phyloP scores from a whole-genome alignment of 2,329 filamentous ascomycete genomes.

The Microcera coccophila region DNA sequence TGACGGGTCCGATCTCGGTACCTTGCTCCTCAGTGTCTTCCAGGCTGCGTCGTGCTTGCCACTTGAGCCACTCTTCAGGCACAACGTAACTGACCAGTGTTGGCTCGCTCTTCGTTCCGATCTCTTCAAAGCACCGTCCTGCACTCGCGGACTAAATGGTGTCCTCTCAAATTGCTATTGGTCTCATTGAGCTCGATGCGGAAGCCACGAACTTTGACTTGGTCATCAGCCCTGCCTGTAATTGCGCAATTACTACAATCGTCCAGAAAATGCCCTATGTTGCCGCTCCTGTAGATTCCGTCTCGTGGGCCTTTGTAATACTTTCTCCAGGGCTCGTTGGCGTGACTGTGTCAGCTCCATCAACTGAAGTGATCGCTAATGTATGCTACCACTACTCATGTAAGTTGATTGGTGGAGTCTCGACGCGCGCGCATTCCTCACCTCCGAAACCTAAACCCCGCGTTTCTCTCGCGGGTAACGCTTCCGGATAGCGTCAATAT shows the following conservation, averaged over 20 bases:
- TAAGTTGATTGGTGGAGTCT: constrained; percentile 28
- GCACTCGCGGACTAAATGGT: constrained; percentile 75
- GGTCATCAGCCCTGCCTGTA: constrained; percentile 78
- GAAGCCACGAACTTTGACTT: constrained; percentile 96
- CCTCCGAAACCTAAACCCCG: constrained; percentile 10
- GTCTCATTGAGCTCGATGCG: constrained; percentile 93
- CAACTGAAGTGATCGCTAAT: too few relatives aligned
- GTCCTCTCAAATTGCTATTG: constrained; percentile 72
- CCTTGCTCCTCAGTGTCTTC: constrained; percentile 55
- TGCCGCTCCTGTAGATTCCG: constrained; percentile 81
- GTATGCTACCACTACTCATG: constrained; percentile 17
- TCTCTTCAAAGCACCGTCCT: constrained; percentile 67
- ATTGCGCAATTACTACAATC: too few relatives aligned
- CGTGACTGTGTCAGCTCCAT: too few relatives aligned
- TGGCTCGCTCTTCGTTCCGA: constrained; percentile 67
- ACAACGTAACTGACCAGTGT: constrained; percentile 88
- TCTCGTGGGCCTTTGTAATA: constrained; percentile 81
- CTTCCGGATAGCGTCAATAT: not conserved
- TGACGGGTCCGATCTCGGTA: constrained; percentile 40
- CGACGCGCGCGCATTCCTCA: constrained; percentile 8
- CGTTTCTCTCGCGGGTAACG: constrained; percentile 2
- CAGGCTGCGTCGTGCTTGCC: constrained; percentile 54
- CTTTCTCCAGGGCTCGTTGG: constrained; percentile 71
- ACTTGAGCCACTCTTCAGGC: constrained; percentile 67
- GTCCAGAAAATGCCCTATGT: constrained; percentile 61